Conservation (phyloP, 331 rosid species). For the Quercus tomentella region DNA sequence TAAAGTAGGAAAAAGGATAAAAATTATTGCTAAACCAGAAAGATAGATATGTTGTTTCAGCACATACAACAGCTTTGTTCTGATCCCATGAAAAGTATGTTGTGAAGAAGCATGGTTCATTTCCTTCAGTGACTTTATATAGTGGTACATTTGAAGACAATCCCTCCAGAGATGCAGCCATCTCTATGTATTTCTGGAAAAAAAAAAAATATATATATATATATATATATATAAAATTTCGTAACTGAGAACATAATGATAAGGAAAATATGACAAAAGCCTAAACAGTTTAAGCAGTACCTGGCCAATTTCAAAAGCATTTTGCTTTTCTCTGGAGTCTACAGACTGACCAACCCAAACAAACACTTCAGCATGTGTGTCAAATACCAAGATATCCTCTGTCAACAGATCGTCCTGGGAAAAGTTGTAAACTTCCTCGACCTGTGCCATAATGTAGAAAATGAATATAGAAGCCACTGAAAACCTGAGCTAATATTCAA, state of each 20-base stretch:
- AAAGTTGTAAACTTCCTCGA: conserved; percentile 84
- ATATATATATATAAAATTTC: conserved; percentile 6
- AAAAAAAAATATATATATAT: background rate
- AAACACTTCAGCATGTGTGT: conserved; percentile 89
- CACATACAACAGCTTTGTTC: conserved; percentile 76
- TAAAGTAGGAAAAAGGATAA: background rate
- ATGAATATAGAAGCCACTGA: conserved; percentile 22
- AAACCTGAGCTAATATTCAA: background rate
- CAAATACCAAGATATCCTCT: conserved; percentile 88
- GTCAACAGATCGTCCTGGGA: conserved; percentile 93
- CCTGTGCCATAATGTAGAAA: conserved; percentile 40
- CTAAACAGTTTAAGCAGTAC: conserved; percentile 32
- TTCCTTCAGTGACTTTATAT: conserved; percentile 88
- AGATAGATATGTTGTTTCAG: conserved; percentile 16
- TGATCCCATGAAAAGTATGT: conserved; percentile 87
- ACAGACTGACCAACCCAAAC: conserved; percentile 92
- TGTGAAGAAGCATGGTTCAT: conserved; percentile 93
- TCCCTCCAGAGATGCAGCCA: conserved; percentile 83
- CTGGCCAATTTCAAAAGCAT: conserved; percentile 74
- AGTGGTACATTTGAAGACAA: conserved; percentile 72
- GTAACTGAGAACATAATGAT: background rate
- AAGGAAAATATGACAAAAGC: background rate
- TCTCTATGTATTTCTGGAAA: conserved; percentile 70
- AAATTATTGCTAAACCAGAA: conserved; percentile 3
- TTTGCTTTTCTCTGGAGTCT: conserved; percentile 78